Evolutionary conservation across 805 yeast genomes (phyloP), one percentile per base, ranked within the genome.

Genomic region (Schwanniomyces pseudopolymorphus): DNA sequence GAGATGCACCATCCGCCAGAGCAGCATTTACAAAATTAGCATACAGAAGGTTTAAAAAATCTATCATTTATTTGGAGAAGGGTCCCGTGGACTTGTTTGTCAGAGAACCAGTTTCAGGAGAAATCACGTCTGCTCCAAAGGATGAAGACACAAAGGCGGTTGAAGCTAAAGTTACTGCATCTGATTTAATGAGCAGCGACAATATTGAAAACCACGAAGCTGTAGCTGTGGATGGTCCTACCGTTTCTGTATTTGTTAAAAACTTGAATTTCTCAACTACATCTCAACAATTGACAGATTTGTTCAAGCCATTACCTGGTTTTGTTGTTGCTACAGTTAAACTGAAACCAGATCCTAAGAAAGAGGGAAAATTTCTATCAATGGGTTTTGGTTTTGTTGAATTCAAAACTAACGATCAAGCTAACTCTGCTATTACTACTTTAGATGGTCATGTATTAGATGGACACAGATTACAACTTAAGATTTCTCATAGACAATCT

Each of bases 341-440:
- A 60, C 86, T 86, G 22, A 92, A 91, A 63, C 91, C 96, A 1
- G 96, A 92, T 68, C 81, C 96, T 31, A 88, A 83, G 66, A 78
- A 81, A 49, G 61, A 78, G 2, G 85, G 84, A 9, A 79, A 79
- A 47, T 69, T 75, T n/a, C 76, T 83, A 49, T 89, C 97, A 57
- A 94, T 94, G 99, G 99, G 99, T 17, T 94, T 90, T 60, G 99
- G 99, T 1, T 94, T 94, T 69, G 97, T 81, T 11, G 99, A 94
- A 67, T 94, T 89, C 67, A 81, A 74, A 55, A 80, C 91, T 1
- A 81, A 80, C 54, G 88, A 83, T 33, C 83, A 86, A 58, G 99
- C 99, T 0, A 75, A 80, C 35, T 74, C 78, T 10, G 98, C 96
- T 5, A 81, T 89, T 40, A 64, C 75, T 27, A 77, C 85, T 0